Percentiles rank a stretch among this genome's conserved stretches.
Conservation (phyloP, 1,139 yeast species). For the Diutina mesorugosa region DNA sequence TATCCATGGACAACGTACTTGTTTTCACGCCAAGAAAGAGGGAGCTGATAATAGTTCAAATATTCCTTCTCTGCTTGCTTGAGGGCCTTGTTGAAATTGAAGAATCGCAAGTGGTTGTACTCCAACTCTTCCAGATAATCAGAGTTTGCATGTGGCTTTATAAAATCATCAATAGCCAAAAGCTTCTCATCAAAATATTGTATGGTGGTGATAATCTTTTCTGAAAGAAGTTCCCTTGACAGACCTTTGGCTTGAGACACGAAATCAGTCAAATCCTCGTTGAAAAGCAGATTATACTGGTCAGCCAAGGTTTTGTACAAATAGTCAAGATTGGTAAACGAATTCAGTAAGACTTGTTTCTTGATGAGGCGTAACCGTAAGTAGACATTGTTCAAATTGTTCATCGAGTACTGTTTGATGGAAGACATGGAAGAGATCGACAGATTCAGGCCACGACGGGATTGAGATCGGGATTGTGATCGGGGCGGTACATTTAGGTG, state of each 20-base stretch:
- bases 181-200: slow-evolving; percentile 46
- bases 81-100: slow-evolving; percentile 50
- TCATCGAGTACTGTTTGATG: slow-evolving; percentile 19
- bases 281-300: slow-evolving; percentile 36
- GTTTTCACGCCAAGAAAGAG: slow-evolving; percentile 89
- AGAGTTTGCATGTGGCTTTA: slow-evolving; percentile 21
- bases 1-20: slow-evolving; percentile 76
- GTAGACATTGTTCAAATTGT: slow-evolving; percentile 26
- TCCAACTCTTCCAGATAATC: slow-evolving; percentile 16
- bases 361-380: slow-evolving; percentile 30
- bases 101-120: slow-evolving; percentile 23
- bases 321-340: slow-evolving; percentile 31
- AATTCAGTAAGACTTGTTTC: slow-evolving; percentile 27
- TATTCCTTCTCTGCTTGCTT: slow-evolving; percentile 42
- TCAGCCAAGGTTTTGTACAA: slow-evolving; percentile 41
- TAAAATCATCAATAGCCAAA: slow-evolving; percentile 34
- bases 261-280: background rate
- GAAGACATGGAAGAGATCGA: slow-evolving; percentile 11
- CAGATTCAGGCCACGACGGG: background rate
- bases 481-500: background rate
- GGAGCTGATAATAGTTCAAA: slow-evolving; percentile 77
- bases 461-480: background rate
- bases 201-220: slow-evolving; percentile 38
- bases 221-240: slow-evolving; percentile 17
- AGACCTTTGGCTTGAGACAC: background rate